A percentile compares a stretch with the other conserved stretches of the same genome.
Conservation (phyloP, 2,329 filamentous ascomycete genomes). For the Metarhizium humberi region DNA sequence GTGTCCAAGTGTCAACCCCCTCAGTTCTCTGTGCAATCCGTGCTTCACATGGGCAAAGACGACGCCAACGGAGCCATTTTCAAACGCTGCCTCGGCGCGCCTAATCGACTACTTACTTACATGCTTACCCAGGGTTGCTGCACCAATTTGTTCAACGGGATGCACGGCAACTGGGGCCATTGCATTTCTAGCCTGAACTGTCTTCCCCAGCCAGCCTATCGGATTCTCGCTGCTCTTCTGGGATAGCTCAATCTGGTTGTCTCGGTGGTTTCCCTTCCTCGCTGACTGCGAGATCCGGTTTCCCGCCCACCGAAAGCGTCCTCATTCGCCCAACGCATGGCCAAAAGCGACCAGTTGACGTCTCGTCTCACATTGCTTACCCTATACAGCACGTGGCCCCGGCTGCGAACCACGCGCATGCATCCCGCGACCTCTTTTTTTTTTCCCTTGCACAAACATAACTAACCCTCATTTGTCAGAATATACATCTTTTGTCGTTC, state of each 20-base stretch:
- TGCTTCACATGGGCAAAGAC: not conserved
- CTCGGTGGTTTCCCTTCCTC: too few relatives aligned
- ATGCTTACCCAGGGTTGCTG: too few relatives aligned
- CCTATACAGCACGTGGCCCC: not conserved
- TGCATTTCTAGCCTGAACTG: too few relatives aligned
- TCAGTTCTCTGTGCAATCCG: not conserved
- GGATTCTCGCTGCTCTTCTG: slow-evolving; percentile 2
- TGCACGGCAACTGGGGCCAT: too few relatives aligned
- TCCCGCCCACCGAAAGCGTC: too few relatives aligned
- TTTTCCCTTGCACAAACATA: too few relatives aligned
- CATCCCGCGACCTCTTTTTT: not conserved
- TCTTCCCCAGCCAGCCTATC: not conserved
- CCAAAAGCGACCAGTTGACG: too few relatives aligned
- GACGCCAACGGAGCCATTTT: not conserved
- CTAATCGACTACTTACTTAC: not conserved
- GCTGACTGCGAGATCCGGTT: too few relatives aligned
- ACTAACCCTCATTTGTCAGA: too few relatives aligned
- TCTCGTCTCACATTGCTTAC: not conserved
- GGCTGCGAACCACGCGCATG: not conserved
- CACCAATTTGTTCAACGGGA: too few relatives aligned
- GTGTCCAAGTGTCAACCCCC: not conserved
- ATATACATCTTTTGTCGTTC: too few relatives aligned
- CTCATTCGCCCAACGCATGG: too few relatives aligned
- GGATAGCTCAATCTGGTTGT: not conserved
- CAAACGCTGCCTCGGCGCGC: slow-evolving; percentile 3